These are phyloP conservation scores for Amesomyces nigricolor DNA, from an alignment of 2,329 filamentous ascomycete genomes.

Conservation along the genomic window DNA sequence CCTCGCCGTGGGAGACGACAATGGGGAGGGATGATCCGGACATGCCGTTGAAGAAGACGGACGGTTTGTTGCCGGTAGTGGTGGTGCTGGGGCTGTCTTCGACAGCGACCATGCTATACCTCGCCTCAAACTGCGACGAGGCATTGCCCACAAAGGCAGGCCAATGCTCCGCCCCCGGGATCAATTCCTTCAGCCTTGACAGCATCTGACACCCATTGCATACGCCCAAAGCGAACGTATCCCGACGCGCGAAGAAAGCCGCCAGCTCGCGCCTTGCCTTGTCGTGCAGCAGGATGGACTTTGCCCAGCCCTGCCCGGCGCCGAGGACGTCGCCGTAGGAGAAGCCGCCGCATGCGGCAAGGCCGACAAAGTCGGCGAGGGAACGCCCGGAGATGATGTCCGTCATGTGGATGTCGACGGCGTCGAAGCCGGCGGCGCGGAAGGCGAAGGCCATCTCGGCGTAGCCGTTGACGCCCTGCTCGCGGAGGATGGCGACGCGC, in stretches of 20 bases:
- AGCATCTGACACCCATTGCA: slow-evolving; percentile 99
- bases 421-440: slow-evolving; percentile 81
- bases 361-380: slow-evolving; percentile 74
- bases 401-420: slow-evolving; percentile 94
- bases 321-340: slow-evolving; percentile 84
- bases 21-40: slow-evolving; percentile 74
- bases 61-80: slow-evolving; percentile 38
- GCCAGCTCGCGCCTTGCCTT: slow-evolving; percentile 71
- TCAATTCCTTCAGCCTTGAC: slow-evolving; percentile 72
- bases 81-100: slow-evolving; percentile 45
- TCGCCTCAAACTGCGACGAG: slow-evolving; percentile 84
- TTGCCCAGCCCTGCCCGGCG: slow-evolving; percentile 95
- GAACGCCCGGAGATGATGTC: slow-evolving; percentile 78
- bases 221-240: slow-evolving; percentile 89
- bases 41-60: slow-evolving; percentile 92
- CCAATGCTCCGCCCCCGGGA: slow-evolving; percentile 79
- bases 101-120: slow-evolving; percentile 76
- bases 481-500: slow-evolving; percentile 84
- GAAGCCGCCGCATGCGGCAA: slow-evolving; percentile 95
- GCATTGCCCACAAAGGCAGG: slow-evolving; percentile 80
- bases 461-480: slow-evolving; percentile 92
- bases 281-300: slow-evolving; percentile 82
- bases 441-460: slow-evolving; percentile 99
- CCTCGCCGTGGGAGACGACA: slow-evolving; percentile 86
- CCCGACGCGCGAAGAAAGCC: slow-evolving; percentile 76